Base-by-base conservation (phyloP, 768 basidiomycete genomes). In the Auriculariales sp. region DNA sequence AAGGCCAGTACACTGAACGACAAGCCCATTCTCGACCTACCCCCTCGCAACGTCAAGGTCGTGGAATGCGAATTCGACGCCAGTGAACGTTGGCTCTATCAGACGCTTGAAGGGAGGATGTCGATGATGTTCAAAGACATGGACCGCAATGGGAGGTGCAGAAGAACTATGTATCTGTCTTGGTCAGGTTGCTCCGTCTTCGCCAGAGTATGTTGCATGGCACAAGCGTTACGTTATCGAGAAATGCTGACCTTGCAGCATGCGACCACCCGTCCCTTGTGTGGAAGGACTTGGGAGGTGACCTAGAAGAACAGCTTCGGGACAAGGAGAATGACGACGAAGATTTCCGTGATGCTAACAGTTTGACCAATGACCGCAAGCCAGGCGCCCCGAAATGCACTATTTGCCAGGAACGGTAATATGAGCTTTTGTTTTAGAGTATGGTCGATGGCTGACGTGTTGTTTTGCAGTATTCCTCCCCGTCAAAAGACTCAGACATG, bases 231-330 rank as follows among this genome's bases (percentile, higher is more conserved):
- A n/a, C n/a, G n/a, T n/a, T n/a, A n/a, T n/a, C n/a, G n/a, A n/a
- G n/a, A n/a, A n/a, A n/a, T n/a, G n/a, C n/a, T n/a, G n/a, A n/a
- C n/a, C n/a, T 30, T 22, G 7, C 49, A 94, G 92, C 92, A 0
- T 97, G 92, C 61, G 85, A 90, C 56, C 93, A 95, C 58, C 91
- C 92, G 0, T 71, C 76, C 0, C 74, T 95, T 9, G 81, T 94
- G 12, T 75, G 81, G 3, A 79, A 83, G 53, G 83, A 85, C 62
- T 81, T 82, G 65, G 71, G 71, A n/a, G n/a, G n/a, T n/a, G n/a
- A n/a, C n/a, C 68, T 92, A 4, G 83, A 88, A 7, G 73, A 83
- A 4, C 77, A 71, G 4, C 67, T 71, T 19, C 72, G 74, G 57
- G 70, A 70, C 45, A 67, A 68, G 4, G 74, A 71, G 7, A 73